A percentile compares a stretch with the other conserved stretches of the same genome.
phyloP scores from a whole-genome alignment of 2,329 filamentous ascomycete species.

The Pyrenochaeta sp. region DNA sequence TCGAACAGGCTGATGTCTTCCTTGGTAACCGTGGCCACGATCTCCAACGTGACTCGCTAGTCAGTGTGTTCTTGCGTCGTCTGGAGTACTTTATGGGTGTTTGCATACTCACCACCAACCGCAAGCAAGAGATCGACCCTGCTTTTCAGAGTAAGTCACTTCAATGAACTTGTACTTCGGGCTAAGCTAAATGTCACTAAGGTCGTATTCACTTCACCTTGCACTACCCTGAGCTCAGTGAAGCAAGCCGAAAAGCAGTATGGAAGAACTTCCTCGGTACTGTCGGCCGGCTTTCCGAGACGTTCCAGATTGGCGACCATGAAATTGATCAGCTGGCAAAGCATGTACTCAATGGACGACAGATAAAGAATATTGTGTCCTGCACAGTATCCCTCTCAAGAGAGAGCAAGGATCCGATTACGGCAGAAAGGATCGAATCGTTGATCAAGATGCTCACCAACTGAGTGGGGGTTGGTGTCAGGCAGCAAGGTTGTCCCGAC shows the following conservation, averaged over 20 bases:
- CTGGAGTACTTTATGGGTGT: conserved; percentile 91
- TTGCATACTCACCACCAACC: conserved; percentile 85
- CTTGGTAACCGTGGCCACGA: conserved; percentile 70
- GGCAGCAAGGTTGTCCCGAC: too few relatives aligned
- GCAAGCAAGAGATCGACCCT: conserved; percentile 54
- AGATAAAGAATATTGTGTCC: conserved; percentile 51
- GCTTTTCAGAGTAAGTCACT: conserved; percentile 50
- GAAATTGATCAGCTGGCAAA: conserved; percentile 39
- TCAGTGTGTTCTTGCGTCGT: conserved; percentile 83
- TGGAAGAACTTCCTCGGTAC: conserved; percentile 44
- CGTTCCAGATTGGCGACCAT: conserved; percentile 32
- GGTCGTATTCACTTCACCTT: conserved; percentile 52
- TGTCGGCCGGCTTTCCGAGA: conserved; percentile 1
- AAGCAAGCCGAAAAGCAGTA: conserved; percentile 46
- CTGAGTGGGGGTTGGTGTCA: neutral
- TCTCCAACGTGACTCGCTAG: conserved; percentile 81
- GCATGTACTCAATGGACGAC: conserved; percentile 47
- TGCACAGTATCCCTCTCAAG: conserved; percentile 4
- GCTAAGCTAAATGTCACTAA: neutral
- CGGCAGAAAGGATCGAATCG: neutral
- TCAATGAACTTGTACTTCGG: neutral
- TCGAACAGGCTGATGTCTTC: conserved; percentile 61
- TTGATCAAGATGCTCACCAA: conserved; percentile 5
- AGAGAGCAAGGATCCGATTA: conserved; percentile 1
- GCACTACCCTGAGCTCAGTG: conserved; percentile 52